A percentile compares a stretch with the other conserved stretches of the same genome.
These are phyloP conservation scores for Solanum peruvianum DNA, from an alignment of 257 asterid genomes.

Conservation along the genomic window DNA sequence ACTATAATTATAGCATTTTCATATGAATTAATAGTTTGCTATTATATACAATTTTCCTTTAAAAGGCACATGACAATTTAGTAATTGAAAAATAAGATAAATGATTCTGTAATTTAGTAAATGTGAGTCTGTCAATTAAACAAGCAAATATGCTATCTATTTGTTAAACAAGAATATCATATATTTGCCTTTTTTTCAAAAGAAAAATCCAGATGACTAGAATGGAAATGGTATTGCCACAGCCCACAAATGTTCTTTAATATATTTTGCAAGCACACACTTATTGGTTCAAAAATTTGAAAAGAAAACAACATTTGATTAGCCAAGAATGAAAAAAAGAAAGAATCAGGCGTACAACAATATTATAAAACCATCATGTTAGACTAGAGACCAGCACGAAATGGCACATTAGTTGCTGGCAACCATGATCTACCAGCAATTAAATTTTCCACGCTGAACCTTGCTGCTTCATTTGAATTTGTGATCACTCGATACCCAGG, in stretches of 20 bases:
- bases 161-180: too few relatives aligned
- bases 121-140: neutral
- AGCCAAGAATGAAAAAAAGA: neutral
- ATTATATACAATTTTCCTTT: rapidly evolving
- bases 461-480: conserved; percentile 38
- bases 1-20: too few relatives aligned
- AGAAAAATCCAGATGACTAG: neutral
- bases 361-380: neutral
- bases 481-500: conserved; percentile 59
- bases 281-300: neutral
- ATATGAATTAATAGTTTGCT: too few relatives aligned
- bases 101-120: neutral
- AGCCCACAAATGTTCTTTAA: neutral
- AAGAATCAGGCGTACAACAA: neutral
- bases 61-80: neutral
- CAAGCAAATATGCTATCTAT: neutral
- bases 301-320: neutral
- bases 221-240: neutral
- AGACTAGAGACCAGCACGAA: conserved; percentile 38
- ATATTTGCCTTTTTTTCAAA: too few relatives aligned
- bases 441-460: conserved; percentile 37
- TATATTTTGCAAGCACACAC: neutral
- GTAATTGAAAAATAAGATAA: too few relatives aligned
- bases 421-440: conserved; percentile 63
- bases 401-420: conserved; percentile 58